Evolutionary conservation across 257 asterid species (phyloP), one percentile per base, ranked within the genome.

Genomic region (Capsicum chinense): DNA sequence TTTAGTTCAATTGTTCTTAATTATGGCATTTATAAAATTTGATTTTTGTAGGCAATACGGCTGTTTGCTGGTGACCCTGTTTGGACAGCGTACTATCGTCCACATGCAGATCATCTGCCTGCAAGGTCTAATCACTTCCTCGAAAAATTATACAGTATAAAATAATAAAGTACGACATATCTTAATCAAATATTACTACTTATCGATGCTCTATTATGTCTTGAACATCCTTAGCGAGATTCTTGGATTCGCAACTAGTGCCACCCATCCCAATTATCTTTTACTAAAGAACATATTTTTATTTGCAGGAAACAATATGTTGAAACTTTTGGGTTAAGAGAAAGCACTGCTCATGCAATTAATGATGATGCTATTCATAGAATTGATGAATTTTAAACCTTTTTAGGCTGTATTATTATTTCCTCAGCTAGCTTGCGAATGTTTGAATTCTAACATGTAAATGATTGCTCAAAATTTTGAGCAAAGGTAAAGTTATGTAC

Each of bases 1-100:
- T 59, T 7, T 3, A 17, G 33, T 17, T 7, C 12, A 58, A 58
- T 17, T 17, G 19, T 58, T 58, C 26, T 58, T 33, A 59, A n/a
- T 17, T 79, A 15, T 54, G 48, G 5, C 44, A 39, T 39, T 4
- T 39, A 39, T 39, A 4, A 39, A 39, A 39, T 39, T 3, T 39
- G 44, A 39, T 56, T 82, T 66, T 79, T 85, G 87, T 86, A 92
- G 98, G 97, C 97, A 21, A 91, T 93, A 94, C 88, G 98, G 16
- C 88, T 92, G 62, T 95, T 95, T 89, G 98, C 92, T 69, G 97
- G 98, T 52, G 98, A 93, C 76, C 98, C 98, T 35, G 81, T 93
- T 83, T 95, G 98, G 98, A 95, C 98, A 11, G 98, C 97, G 3
- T 90, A 50, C 64, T 92, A 95, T 86, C 98, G 98, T 67, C 98